A percentile compares a stretch with the other conserved stretches of the same genome.
Conservation (phyloP, 2,329 filamentous ascomycete species). For the Cryphonectria nitschkei region DNA sequence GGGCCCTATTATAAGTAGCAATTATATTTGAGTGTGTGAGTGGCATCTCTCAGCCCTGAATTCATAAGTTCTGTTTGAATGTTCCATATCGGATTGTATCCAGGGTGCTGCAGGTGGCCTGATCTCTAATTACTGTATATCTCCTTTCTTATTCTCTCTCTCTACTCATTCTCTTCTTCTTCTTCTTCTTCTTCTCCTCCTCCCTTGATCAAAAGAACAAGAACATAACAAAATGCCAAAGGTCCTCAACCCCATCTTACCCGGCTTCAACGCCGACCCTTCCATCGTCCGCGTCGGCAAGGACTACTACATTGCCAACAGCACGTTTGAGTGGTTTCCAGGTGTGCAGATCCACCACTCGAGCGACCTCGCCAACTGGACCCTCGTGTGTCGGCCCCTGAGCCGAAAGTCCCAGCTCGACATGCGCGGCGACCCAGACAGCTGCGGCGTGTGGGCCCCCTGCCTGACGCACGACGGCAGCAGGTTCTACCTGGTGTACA, state of each 20-base stretch:
- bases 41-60: background rate
- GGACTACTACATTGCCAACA: conserved; percentile 60
- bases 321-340: conserved; percentile 60
- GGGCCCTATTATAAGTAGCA: background rate
- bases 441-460: conserved; percentile 67
- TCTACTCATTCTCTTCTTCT: background rate
- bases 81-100: background rate
- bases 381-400: conserved; percentile 50
- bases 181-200: background rate
- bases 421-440: conserved; percentile 63
- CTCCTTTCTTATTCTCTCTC: background rate
- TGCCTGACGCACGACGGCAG: conserved; percentile 65
- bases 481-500: conserved; percentile 67
- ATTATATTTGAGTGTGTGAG: background rate
- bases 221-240: conserved; percentile 46
- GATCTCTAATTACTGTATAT: background rate
- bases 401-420: conserved; percentile 55
- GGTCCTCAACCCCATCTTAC: conserved; percentile 58
- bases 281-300: conserved; percentile 55
- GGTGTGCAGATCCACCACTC: conserved; percentile 61
- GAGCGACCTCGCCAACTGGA: conserved; percentile 57
- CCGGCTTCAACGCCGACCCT: conserved; percentile 60
- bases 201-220: background rate
- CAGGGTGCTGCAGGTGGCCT: background rate
- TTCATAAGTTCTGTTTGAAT: background rate